A percentile compares a stretch with the other conserved stretches of the same genome.
These are phyloP conservation scores for Fragaria nilgerrensis DNA, from an alignment of 306 rosid genomes.

Conservation along the genomic window DNA sequence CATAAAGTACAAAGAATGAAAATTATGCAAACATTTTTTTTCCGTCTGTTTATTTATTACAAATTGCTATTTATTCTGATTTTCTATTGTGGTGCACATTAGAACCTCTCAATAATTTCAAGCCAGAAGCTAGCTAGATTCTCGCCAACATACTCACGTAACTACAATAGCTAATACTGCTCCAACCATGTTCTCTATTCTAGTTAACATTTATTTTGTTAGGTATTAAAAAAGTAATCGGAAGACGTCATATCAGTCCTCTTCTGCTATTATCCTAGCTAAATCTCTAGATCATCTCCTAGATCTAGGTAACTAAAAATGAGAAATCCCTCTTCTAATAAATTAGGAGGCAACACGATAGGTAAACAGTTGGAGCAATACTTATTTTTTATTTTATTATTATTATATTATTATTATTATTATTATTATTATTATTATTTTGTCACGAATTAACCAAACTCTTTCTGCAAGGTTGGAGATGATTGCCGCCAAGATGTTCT, in stretches of 20 bases:
- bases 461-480: constrained; percentile 80
- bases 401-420: neutral
- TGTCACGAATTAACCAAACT: constrained; percentile 34
- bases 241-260: neutral
- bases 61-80: no score
- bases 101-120: neutral
- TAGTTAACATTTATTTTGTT: neutral
- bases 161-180: neutral
- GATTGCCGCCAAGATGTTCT: constrained; percentile 99
- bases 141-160: neutral
- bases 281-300: neutral
- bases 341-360: neutral
- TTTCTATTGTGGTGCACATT: neutral
- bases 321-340: neutral
- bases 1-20: neutral
- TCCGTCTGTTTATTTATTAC: neutral
- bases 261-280: neutral
- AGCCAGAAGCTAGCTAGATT: neutral
- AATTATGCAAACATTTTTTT: neutral
- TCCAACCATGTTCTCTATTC: neutral
- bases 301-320: neutral
- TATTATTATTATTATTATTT: neutral
- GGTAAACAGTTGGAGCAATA: neutral
- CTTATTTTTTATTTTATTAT: no score
- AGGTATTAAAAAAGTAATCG: neutral